Evolutionary conservation across 139 green algal genomes (phyloP), one percentile per base, ranked within the genome.

Genomic region (Volvox africanus): DNA sequence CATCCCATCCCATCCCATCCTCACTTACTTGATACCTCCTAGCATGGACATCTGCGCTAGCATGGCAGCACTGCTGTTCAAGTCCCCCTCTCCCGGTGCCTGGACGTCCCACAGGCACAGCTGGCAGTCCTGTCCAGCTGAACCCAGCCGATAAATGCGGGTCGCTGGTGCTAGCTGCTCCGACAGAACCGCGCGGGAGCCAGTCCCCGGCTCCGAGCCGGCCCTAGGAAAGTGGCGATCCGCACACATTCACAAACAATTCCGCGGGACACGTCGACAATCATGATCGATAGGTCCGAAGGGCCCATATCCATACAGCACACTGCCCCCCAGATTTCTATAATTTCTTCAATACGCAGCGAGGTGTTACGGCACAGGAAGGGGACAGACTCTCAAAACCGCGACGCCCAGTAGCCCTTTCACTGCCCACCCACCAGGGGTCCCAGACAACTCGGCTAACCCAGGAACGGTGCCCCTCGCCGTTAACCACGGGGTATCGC

Each of bases 71-170:
- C 37, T 61, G 86, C 73, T 61, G 69, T 82, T 82, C 28, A 89
- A 73, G 71, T 90, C 86, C 69, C 73, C 86, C 71, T 90, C 86
- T 12, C 86, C 86, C 1, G 50, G 50, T 36, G 76, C 61, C 80
- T 94, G 93, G 30, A 99, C 61, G 82, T 99, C 97, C 97, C 97
- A 99, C 65, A 99, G 92, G 78, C 96, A 94, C 87, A 98, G 84
- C 69, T 94, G 91, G 44, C 94, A 95, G 93, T 99, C 97, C 92
- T 99, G 97, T 1, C 95, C 97, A 30, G 97, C 95, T 0, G 93
- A 96, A 26, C 90, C 97, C 19, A 99, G 88, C 21, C 96, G 94
- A 91, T 99, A 99, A 1, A 93, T 92, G 55, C 90, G 89, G 0
- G 69, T 33, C 37, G 37, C 13, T 44, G 80, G 86, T 24, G 55